A percentile compares a stretch with the other conserved stretches of the same genome.
Evolutionary conservation across 1,284 basidiomycete species (phyloP).

Genomic region (Marasmius oreades): DNA sequence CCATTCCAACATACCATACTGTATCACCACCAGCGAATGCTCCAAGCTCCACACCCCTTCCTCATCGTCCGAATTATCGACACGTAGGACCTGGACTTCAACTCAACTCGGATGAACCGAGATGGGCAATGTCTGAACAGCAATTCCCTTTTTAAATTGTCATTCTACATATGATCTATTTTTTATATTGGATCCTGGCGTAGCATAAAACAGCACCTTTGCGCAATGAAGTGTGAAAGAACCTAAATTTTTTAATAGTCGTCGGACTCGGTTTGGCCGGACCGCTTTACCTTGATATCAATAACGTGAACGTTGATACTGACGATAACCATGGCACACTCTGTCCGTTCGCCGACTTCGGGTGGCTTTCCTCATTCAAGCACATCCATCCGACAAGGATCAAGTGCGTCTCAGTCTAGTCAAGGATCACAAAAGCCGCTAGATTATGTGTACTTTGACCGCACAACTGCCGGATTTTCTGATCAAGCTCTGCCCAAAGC

Average conservation of each 20-base stretch:
- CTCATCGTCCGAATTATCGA: background rate
- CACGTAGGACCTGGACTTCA: too few species aligned
- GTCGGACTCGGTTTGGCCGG: too few species aligned
- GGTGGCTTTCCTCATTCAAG: background rate
- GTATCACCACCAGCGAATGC: background rate
- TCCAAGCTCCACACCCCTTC: background rate
- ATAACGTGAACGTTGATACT: too few species aligned
- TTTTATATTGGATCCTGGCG: too few species aligned
- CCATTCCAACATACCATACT: background rate
- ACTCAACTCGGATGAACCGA: too few species aligned
- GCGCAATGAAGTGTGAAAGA: too few species aligned
- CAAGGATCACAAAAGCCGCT: slow-evolving; percentile 22
- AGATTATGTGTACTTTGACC: slow-evolving; percentile 86
- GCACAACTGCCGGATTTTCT: slow-evolving; percentile 66
- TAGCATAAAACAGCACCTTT: too few species aligned
- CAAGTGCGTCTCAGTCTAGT: background rate
- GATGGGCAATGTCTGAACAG: too few species aligned
- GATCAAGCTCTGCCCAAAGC: slow-evolving; percentile 77
- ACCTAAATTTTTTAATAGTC: too few species aligned
- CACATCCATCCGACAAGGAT: background rate
- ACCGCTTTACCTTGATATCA: too few species aligned
- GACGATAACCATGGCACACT: background rate
- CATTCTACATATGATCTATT: too few species aligned
- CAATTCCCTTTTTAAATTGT: too few species aligned
- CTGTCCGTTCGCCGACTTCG: background rate